Conservation (phyloP, 495 filamentous ascomycete species). For the Tuber melanosporum region DNA sequence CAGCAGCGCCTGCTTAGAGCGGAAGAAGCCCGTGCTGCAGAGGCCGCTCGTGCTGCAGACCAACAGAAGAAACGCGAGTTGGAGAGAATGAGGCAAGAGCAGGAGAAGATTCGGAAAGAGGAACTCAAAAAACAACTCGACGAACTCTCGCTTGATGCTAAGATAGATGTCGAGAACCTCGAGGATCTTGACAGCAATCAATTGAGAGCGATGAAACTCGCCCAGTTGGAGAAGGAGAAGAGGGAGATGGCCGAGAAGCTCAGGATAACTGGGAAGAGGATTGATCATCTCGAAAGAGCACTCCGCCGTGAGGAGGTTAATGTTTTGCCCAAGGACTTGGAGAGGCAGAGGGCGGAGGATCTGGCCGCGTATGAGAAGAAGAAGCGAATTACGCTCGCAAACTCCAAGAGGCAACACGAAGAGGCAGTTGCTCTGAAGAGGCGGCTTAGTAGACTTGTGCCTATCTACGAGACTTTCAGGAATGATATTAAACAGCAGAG, state of each 20-base stretch:
- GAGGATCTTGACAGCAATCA: slow-evolving; percentile 81
- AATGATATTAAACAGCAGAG: slow-evolving; percentile 73
- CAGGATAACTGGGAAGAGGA: slow-evolving; percentile 84
- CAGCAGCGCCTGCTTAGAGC: slow-evolving; percentile 73
- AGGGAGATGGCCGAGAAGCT: slow-evolving; percentile 84
- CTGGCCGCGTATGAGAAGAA: slow-evolving; percentile 68
- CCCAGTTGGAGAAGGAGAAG: slow-evolving; percentile 95
- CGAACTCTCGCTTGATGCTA: slow-evolving; percentile 82
- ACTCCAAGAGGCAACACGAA: slow-evolving; percentile 78
- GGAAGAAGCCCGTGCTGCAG: slow-evolving; percentile 78
- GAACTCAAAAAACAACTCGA: slow-evolving; percentile 94
- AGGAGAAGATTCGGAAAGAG: slow-evolving; percentile 82
- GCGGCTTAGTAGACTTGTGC: slow-evolving; percentile 74
- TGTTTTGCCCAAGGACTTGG: slow-evolving; percentile 81
- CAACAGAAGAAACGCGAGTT: slow-evolving; percentile 86
- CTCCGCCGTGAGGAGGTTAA: slow-evolving; percentile 92
- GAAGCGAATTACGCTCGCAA: slow-evolving; percentile 68
- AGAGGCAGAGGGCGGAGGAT: slow-evolving; percentile 72
- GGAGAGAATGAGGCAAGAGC: slow-evolving; percentile 80
- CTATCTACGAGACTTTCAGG: slow-evolving; percentile 72
- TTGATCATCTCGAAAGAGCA: slow-evolving; percentile 95
- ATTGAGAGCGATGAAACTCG: slow-evolving; percentile 87
- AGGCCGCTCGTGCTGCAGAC: slow-evolving; percentile 75
- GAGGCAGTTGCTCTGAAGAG: slow-evolving; percentile 89
- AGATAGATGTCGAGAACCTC: slow-evolving; percentile 63